A percentile compares a stretch with the other conserved stretches of the same genome.
phyloP scores from a whole-genome alignment of 345 rosid species.

The Rhizophora mangle region DNA sequence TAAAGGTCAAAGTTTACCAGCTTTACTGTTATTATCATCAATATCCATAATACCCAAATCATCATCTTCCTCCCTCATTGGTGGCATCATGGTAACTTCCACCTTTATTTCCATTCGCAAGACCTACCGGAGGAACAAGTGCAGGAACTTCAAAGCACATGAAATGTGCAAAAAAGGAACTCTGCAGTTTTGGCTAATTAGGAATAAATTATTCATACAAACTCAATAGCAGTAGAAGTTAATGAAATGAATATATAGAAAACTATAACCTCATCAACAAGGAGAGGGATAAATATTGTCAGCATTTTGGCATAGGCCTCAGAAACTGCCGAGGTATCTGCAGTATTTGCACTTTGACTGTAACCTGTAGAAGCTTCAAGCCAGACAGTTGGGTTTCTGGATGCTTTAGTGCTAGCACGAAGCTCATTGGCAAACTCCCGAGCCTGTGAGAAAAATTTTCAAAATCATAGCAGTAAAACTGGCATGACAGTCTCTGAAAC shows the following conservation, averaged over 20 bases:
- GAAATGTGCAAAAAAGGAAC: conserved; percentile 98
- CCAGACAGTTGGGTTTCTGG: conserved; percentile 92
- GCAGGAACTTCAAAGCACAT: conserved; percentile 99
- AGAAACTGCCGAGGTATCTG: conserved; percentile 89
- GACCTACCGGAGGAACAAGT: conserved; percentile 82
- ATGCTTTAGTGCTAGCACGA: conserved; percentile 98
- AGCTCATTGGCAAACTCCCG: conserved; percentile 99
- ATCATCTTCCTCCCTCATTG: conserved; percentile 61
- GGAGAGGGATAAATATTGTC: conserved; percentile 94
- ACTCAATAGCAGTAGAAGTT: conserved; percentile 11
- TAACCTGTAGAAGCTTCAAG: conserved; percentile 89
- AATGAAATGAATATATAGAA: conserved; percentile 11
- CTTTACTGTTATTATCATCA: conserved; percentile 71
- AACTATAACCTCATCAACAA: conserved; percentile 84
- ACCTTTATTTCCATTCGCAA: conserved; percentile 54
- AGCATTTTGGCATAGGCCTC: conserved; percentile 98
- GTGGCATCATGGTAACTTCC: conserved; percentile 28
- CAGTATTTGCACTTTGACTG: conserved; percentile 56
- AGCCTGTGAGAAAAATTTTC: conserved; percentile 53
- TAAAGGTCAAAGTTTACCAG: conserved; percentile 43
- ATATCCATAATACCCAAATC: conserved; percentile 97
- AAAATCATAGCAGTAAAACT: conserved; percentile 1
- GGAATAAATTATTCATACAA: conserved; percentile 15
- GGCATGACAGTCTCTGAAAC: neutral
- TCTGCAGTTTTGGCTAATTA: conserved; percentile 54